Evolutionary conservation across 768 basidiomycete species (phyloP), one percentile per base, ranked within the genome.

Genomic region (Suillus brevipes): DNA sequence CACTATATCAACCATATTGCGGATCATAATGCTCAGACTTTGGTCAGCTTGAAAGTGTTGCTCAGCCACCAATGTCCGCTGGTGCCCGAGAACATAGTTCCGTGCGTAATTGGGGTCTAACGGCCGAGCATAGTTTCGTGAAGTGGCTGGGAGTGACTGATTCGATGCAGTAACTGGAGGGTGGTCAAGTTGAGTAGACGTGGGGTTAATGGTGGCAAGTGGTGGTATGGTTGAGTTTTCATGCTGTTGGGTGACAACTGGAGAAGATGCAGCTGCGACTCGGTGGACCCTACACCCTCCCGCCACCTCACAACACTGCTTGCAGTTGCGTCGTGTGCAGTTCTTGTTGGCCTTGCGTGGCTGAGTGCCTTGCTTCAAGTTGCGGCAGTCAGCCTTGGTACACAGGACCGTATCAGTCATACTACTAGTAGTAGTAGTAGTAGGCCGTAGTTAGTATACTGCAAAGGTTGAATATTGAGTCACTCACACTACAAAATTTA

Each of bases 401-500:
- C 49, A 50, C 25, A 50, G 49, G 49, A 50, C 49, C 23, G 0
- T 50, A 50, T 50, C 25, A 50, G 49, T 3, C 38, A 40, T 40
- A 38, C 12, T 13, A 4, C 38, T 38, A n/a, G n/a, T n/a, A n/a
- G n/a, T n/a, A n/a, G n/a, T n/a, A n/a, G n/a, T n/a, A n/a, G n/a
- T n/a, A n/a, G n/a, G n/a, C n/a, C 2, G 38, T 38, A 13, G 38
- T 38, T 38, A 3, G 38, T 2, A 38, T 38, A 38, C 38, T 38
- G 31, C n/a, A n/a, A n/a, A n/a, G n/a, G n/a, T n/a, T n/a, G n/a
- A n/a, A n/a, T n/a, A n/a, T n/a, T 45, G 43, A 45, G 5, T 12
- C n/a, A n/a, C n/a, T n/a, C n/a, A 12, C 7, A 53, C 53, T 34
- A 55, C 53, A 55, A 55, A 55, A 6, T 56, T 56, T 56, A 56